Conservation (phyloP, 2,329 filamentous ascomycete genomes). For the Coniosporium tulheliwenetii region DNA sequence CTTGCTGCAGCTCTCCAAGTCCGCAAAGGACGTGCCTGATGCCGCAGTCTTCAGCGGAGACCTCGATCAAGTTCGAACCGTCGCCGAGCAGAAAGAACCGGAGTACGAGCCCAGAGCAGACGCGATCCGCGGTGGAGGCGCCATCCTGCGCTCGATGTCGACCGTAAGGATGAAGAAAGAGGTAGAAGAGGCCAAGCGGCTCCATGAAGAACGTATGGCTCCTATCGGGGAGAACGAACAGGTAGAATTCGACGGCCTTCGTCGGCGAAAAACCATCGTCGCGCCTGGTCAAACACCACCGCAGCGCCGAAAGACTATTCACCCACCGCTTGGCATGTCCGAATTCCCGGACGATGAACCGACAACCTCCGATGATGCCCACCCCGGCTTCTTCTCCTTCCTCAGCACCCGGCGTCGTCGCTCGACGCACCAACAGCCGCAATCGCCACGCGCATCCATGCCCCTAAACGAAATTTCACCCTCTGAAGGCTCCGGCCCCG, state of each 20-base stretch:
- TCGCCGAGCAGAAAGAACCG: conserved; percentile 89
- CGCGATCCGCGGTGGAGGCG: conserved; percentile 79
- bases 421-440: conserved; percentile 1
- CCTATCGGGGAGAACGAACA: conserved; percentile 65
- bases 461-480: conserved; percentile 4
- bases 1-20: conserved; percentile 85
- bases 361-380: conserved; percentile 20
- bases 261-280: conserved; percentile 50
- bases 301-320: conserved; percentile 33
- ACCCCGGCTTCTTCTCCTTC: conserved; percentile 31
- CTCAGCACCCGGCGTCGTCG: conserved; percentile 4
- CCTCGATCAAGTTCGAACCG: conserved; percentile 85
- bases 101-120: conserved; percentile 94
- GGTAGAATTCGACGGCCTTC: conserved; percentile 84
- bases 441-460: conserved; percentile 1
- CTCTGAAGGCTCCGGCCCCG: too few species aligned
- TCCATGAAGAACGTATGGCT: conserved; percentile 69
- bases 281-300: conserved; percentile 29
- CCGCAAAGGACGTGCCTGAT: conserved; percentile 92
- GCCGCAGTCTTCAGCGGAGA: conserved; percentile 83
- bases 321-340: conserved; percentile 79
- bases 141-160: conserved; percentile 74
- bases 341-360: conserved; percentile 54
- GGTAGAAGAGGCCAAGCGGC: conserved; percentile 58
- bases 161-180: conserved; percentile 62